phyloP scores from a whole-genome alignment of 148 eudicot species.

The Drosera capensis region DNA sequence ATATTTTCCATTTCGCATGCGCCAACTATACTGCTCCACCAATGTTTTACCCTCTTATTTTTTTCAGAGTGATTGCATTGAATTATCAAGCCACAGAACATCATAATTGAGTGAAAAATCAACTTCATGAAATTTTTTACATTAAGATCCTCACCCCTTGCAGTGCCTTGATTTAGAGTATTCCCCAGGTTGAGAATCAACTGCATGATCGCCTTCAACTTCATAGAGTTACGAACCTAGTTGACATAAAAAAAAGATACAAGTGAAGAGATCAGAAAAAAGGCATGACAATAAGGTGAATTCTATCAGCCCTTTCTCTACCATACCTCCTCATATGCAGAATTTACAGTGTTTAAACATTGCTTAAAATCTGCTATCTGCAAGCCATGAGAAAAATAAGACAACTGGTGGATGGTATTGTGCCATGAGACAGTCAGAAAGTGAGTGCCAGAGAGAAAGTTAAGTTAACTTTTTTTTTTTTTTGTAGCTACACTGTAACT shows the following conservation, averaged over 20 bases:
- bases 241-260: conserved; percentile 8
- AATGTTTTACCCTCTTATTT: too few species aligned
- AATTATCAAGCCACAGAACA: not conserved
- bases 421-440: too few species aligned
- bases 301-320: conserved; percentile 5
- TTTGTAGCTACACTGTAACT: not conserved
- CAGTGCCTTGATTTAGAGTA: conserved; percentile 80
- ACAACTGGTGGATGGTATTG: conserved; percentile 1
- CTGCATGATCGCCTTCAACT: conserved; percentile 79
- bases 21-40: too few species aligned
- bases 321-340: conserved; percentile 77
- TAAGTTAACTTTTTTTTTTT: too few species aligned
- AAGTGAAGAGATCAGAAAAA: conserved; percentile 8
- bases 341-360: conserved; percentile 64
- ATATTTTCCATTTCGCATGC: too few species aligned
- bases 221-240: conserved; percentile 67
- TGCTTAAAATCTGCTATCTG: conserved; percentile 69
- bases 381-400: conserved; percentile 8
- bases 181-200: conserved; percentile 69
- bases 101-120: not conserved
- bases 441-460: too few species aligned
- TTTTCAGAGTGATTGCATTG: too few species aligned
- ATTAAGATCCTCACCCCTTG: conserved; percentile 49
- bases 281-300: conserved; percentile 6
- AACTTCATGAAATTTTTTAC: not conserved